Evolutionary conservation across 1,139 yeast species (phyloP).

Genomic region (Pichia sp.): DNA sequence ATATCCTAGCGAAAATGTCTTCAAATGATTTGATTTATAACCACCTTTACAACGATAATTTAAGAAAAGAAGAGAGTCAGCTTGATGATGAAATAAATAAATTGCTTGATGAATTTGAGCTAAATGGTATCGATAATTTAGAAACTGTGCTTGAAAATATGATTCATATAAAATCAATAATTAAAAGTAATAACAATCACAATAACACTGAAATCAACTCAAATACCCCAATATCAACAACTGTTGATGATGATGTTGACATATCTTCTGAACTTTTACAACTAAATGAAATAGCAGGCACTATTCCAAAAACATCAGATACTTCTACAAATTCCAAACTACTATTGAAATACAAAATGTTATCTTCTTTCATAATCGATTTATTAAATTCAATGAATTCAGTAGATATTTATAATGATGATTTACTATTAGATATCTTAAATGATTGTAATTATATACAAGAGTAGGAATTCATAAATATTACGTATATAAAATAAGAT

Average conservation of each 20-base stretch:
- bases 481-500: neutral
- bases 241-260: neutral
- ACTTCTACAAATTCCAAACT: slow-evolving; percentile 13
- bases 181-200: neutral
- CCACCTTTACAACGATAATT: neutral
- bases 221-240: neutral
- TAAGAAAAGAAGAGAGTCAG: neutral
- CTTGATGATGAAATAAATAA: neutral
- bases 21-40: neutral
- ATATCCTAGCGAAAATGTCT: neutral
- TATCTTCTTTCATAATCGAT: slow-evolving; percentile 30
- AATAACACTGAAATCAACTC: neutral
- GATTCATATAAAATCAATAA: neutral
- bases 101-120: neutral
- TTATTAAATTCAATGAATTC: slow-evolving; percentile 15
- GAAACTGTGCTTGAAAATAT: neutral
- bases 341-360: slow-evolving; percentile 20
- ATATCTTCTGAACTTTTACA: neutral
- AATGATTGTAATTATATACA: neutral
- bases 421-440: slow-evolving; percentile 7
- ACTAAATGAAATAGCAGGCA: neutral
- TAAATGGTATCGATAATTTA: neutral
- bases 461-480: too few relatives aligned
- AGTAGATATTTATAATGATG: slow-evolving; percentile 2
- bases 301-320: neutral